These are phyloP conservation scores for Boehmeria nivea DNA, from an alignment of 306 rosid species.

Conservation along the genomic window DNA sequence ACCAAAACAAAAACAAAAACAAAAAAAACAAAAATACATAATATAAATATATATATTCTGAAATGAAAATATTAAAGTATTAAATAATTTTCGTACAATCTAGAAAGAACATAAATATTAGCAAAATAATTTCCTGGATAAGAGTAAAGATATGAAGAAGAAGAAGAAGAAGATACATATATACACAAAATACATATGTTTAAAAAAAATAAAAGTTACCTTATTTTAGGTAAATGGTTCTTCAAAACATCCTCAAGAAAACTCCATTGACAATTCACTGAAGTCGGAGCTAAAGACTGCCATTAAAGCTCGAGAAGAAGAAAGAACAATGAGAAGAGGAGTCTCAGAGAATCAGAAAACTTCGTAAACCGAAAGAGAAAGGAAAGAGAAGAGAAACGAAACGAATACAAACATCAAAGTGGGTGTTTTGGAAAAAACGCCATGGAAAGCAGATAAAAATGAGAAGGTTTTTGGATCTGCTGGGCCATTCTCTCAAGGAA, in stretches of 20 bases:
- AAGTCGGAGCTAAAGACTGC: neutral
- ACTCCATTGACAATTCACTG: neutral
- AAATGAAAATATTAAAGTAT: too few species aligned
- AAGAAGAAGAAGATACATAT: too few species aligned
- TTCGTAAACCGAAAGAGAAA: constrained; percentile 9
- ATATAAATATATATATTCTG: too few species aligned
- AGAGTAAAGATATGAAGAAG: too few species aligned
- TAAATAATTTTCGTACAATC: too few species aligned
- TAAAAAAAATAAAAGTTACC: constrained; percentile 11
- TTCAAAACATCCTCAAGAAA: constrained; percentile 15
- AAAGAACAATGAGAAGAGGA: neutral
- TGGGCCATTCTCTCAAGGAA: constrained; percentile 58
- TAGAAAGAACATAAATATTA: too few species aligned
- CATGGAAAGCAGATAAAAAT: constrained; percentile 37
- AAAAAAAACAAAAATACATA: too few species aligned
- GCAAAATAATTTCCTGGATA: too few species aligned
- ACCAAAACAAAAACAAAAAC: too few species aligned
- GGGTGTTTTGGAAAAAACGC: constrained; percentile 17
- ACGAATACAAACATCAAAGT: constrained; percentile 30
- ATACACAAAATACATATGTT: too few species aligned
- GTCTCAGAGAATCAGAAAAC: neutral
- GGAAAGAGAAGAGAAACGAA: constrained; percentile 18
- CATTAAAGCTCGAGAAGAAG: neutral
- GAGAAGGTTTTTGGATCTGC: constrained; percentile 59
- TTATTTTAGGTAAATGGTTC: neutral